Conservation (phyloP, 768 basidiomycete genomes). For the Hygrophoropsis aurantiaca region DNA sequence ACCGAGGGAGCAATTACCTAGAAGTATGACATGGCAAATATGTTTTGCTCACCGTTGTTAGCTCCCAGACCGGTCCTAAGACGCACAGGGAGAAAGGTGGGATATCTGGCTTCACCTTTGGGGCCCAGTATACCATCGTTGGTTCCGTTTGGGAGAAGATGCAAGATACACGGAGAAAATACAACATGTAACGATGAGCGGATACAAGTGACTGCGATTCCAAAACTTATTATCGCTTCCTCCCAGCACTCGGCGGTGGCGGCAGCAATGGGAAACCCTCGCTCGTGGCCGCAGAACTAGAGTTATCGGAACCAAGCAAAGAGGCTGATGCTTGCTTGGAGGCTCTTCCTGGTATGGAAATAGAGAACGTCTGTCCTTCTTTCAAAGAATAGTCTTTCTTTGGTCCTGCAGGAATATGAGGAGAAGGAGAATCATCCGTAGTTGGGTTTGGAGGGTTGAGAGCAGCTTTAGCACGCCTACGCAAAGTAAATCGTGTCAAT, state of each 20-base stretch:
- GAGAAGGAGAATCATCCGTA: conserved; percentile 49
- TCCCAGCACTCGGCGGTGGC: conserved; percentile 74
- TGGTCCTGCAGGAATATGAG: conserved; percentile 71
- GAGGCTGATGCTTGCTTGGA: conserved; percentile 37
- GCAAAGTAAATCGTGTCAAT: not conserved
- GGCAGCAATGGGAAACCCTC: conserved; percentile 70
- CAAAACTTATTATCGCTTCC: conserved; percentile 38
- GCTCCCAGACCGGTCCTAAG: too few species aligned
- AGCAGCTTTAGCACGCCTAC: conserved; percentile 63
- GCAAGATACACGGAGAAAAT: too few species aligned
- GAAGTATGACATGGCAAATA: too few species aligned
- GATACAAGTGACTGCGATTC: not conserved
- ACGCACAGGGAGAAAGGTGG: too few species aligned
- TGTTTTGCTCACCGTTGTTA: too few species aligned
- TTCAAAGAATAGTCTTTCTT: conserved; percentile 95
- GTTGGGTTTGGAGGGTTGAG: conserved; percentile 51
- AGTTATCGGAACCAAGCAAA: conserved; percentile 36
- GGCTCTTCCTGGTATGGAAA: conserved; percentile 81
- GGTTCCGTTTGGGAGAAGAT: too few species aligned
- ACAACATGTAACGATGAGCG: too few species aligned
- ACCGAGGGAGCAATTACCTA: too few species aligned
- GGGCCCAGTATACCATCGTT: too few species aligned
- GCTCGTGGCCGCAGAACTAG: conserved; percentile 27
- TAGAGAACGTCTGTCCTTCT: conserved; percentile 93
- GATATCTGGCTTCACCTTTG: too few species aligned